These are phyloP conservation scores for Viola odorata DNA, from an alignment of 345 rosid genomes.

Conservation along the genomic window DNA sequence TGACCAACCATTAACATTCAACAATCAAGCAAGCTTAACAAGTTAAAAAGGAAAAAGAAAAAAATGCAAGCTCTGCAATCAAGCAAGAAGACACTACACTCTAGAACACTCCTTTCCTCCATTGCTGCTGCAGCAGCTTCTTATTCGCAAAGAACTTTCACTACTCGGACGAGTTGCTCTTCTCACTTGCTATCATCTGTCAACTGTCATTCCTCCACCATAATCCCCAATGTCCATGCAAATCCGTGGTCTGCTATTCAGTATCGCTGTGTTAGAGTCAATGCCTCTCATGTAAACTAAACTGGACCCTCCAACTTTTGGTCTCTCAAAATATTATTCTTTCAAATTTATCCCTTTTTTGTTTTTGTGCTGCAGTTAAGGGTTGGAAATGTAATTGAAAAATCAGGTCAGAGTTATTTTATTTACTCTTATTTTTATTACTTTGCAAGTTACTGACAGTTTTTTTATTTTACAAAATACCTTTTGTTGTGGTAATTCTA, in stretches of 20 bases:
- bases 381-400: slow-evolving; percentile 82
- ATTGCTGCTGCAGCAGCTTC: too few relatives aligned
- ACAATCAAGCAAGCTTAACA: too few relatives aligned
- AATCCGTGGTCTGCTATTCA: slow-evolving; percentile 52
- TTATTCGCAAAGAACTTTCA: too few relatives aligned
- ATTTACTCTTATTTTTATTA: neutral
- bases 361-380: slow-evolving; percentile 44
- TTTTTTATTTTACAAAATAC: neutral
- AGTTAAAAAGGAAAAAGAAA: too few relatives aligned
- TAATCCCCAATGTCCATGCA: too few relatives aligned
- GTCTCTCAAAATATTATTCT: neutral
- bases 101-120: too few relatives aligned
- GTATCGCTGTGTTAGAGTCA: slow-evolving; percentile 64
- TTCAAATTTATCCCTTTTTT: too few relatives aligned
- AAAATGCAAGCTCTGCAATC: too few relatives aligned
- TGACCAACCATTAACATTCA: too few relatives aligned
- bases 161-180: too few relatives aligned
- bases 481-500: neutral
- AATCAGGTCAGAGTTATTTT: slow-evolving; percentile 44
- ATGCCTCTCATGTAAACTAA: slow-evolving; percentile 71
- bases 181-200: neutral
- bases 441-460: neutral
- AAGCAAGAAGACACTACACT: too few relatives aligned
- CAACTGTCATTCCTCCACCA: neutral
- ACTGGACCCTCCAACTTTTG: neutral